Evolutionary conservation across 2,329 filamentous ascomycete genomes (phyloP).

Genomic region (Penicillium paneum): DNA sequence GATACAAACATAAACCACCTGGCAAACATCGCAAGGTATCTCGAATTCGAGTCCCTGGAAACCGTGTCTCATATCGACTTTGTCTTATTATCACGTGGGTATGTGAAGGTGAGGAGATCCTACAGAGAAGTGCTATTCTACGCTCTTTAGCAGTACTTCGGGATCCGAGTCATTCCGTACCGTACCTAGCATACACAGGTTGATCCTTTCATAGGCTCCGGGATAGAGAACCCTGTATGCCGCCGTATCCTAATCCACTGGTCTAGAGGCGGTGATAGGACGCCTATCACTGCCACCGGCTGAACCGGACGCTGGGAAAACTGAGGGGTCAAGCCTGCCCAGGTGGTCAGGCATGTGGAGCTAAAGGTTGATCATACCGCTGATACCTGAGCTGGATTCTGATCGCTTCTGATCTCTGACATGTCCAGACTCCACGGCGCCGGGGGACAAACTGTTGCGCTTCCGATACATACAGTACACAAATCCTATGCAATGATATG

Average conservation of each 20-base stretch:
- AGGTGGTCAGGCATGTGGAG: slow-evolving; percentile 1
- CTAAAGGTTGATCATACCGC: slow-evolving; percentile 5
- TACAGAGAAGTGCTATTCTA: not conserved
- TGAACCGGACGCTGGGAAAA: slow-evolving; percentile 18
- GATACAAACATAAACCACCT: not conserved
- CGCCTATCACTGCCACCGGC: slow-evolving; percentile 10
- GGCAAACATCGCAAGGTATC: not conserved
- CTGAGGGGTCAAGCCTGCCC: slow-evolving; percentile 2
- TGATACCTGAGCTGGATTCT: slow-evolving; percentile 5
- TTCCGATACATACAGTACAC: not conserved
- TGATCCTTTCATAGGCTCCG: slow-evolving; percentile 20
- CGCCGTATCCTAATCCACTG: slow-evolving; percentile 18
- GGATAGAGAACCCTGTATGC: slow-evolving; percentile 19
- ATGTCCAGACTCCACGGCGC: not conserved
- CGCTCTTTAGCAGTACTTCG: not conserved
- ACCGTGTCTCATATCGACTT: not conserved
- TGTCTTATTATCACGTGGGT: not conserved
- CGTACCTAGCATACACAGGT: slow-evolving; percentile 7
- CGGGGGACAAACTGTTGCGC: not conserved
- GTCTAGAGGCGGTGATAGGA: slow-evolving; percentile 8
- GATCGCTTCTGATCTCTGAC: not conserved
- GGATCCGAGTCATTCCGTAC: slow-evolving; percentile 25
- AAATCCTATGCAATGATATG: not conserved
- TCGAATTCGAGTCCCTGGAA: not conserved
- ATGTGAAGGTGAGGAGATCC: not conserved